Evolutionary conservation across 768 basidiomycete genomes (phyloP), one percentile per base, ranked within the genome.

Genomic region (Rhizopogon vesiculosus): DNA sequence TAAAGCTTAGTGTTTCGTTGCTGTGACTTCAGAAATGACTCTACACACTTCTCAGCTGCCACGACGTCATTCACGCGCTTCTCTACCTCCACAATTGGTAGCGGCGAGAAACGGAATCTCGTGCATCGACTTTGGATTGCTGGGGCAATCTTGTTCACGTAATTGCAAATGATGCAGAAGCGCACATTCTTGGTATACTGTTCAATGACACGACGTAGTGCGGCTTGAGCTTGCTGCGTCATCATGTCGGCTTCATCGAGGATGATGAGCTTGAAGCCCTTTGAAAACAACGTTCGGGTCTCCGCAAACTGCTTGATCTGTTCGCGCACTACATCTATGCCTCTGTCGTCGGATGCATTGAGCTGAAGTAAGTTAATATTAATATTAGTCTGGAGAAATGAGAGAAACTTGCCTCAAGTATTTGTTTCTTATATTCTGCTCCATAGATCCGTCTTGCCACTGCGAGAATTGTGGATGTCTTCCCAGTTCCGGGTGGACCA

Each of bases 231-330:
- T 54, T 91, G 89, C 59, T 93, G 88, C 0, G 97, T 99, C 97
- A 99, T 99, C 96, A 97, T 97, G 77, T 99, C 97, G n/a, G 97
- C 97, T 72, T 99, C 97, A 62, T 99, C 97, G 35, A 99, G 84
- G 58, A 99, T 86, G 71, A 99, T 96, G 68, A 99, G 86, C 66
- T 98, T 99, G 82, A 87, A 98, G 16, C 93, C 93, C 64, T 94
- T 94, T 12, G 93, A 84, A 66, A 86, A 89, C 6, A 98, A 73
- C 9, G 93, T 97, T 51, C 93, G 84, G 13, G 95, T 98, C 73
- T 95, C 93, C 1, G 97, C 94, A 63, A 98, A 99, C 66, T 93
- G 93, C 69, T 98, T 99, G 70, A 99, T 95, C 76, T 98, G 95
- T 71, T 98, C 97, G 50, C 97, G 85, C 16, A 99, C 97, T 43